These are phyloP conservation scores for Hyphodiscus hymeniophilus DNA, from an alignment of 495 filamentous ascomycete species.

Conservation along the genomic window DNA sequence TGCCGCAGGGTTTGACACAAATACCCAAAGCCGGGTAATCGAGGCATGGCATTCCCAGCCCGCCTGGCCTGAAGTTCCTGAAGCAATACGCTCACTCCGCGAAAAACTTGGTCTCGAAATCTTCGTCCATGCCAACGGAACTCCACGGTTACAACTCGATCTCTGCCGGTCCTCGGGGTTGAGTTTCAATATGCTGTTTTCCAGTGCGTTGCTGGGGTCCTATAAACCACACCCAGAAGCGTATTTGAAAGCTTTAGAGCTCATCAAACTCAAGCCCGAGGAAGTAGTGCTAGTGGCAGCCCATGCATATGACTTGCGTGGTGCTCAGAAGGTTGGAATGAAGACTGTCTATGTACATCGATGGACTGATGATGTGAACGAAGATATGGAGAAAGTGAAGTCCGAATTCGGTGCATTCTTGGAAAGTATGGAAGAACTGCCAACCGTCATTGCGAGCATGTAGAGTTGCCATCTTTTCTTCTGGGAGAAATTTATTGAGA, in stretches of 20 bases:
- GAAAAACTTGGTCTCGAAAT: constrained; percentile 22
- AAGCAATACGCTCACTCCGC: constrained; percentile 9
- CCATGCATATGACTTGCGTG: constrained; percentile 45
- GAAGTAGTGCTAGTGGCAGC: constrained; percentile 46
- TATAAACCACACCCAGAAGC: constrained; percentile 38
- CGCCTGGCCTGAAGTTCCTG: constrained; percentile 39
- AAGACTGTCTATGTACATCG: constrained; percentile 42
- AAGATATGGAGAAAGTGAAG: constrained; percentile 38
- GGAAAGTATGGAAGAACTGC: constrained; percentile 31
- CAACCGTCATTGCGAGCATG: constrained; percentile 1
- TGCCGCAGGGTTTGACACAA: constrained; percentile 17
- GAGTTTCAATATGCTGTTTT: constrained; percentile 43
- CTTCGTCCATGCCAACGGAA: constrained; percentile 47
- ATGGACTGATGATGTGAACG: constrained; percentile 45
- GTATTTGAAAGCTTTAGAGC: constrained; percentile 36
- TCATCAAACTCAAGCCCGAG: constrained; percentile 34
- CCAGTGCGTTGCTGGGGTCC: constrained; percentile 40
- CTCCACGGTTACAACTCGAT: constrained; percentile 46
- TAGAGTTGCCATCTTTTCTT: too few relatives aligned
- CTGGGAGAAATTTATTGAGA: too few relatives aligned
- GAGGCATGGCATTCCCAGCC: constrained; percentile 36
- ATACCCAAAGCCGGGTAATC: constrained; percentile 10
- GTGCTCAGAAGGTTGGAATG: constrained; percentile 37
- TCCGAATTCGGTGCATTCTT: constrained; percentile 40
- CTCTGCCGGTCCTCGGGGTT: constrained; percentile 38